phyloP scores from a whole-genome alignment of 2,329 filamentous ascomycete genomes.

The Colletotrichum abscissum region DNA sequence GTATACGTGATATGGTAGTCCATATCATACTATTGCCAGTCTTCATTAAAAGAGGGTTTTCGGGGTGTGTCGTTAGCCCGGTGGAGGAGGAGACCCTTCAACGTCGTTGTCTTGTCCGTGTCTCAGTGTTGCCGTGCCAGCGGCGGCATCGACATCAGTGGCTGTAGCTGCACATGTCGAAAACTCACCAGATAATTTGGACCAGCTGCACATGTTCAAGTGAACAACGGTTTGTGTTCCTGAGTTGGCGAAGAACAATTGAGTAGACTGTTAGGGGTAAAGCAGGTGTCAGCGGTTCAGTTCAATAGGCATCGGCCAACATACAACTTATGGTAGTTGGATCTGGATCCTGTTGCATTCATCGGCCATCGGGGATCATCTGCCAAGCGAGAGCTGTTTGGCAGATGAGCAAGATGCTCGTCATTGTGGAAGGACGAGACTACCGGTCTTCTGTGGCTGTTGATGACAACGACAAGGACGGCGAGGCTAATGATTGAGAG shows the following conservation, averaged over 20 bases:
- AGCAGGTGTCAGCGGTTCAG: background rate
- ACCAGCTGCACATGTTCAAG: background rate
- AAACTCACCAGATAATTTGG: no score
- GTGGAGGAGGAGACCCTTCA: background rate
- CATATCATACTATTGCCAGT: background rate
- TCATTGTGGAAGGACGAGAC: background rate
- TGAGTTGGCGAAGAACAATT: background rate
- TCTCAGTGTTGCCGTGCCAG: constrained; percentile 6
- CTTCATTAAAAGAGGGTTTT: background rate
- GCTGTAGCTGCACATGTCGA: background rate
- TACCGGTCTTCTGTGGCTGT: background rate
- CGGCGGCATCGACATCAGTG: constrained; percentile 1
- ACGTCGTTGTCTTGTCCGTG: background rate
- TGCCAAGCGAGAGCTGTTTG: background rate
- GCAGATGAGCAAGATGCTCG: background rate
- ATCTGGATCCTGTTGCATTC: background rate
- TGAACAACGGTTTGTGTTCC: background rate
- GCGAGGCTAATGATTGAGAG: background rate
- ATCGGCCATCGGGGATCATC: background rate
- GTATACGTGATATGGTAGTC: background rate
- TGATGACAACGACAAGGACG: background rate
- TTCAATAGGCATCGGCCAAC: background rate
- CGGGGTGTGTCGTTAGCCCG: background rate
- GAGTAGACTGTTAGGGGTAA: background rate
- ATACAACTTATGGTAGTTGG: background rate